A percentile compares a stretch with the other conserved stretches of the same genome.
Evolutionary conservation across 768 basidiomycete species (phyloP).

Genomic region (Collybia nuda): DNA sequence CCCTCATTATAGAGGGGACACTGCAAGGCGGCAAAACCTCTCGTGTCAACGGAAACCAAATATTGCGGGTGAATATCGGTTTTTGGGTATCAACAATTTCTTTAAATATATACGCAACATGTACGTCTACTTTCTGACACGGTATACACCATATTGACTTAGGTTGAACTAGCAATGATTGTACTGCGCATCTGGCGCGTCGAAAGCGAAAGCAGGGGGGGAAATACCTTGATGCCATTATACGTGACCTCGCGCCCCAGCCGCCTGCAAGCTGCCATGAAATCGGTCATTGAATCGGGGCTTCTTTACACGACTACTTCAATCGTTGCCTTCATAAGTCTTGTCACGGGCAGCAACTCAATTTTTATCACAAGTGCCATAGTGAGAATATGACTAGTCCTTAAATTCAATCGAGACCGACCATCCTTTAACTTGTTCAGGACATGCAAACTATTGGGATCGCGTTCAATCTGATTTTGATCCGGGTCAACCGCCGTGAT

Average conservation of each 20-base stretch:
- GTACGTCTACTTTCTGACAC: constrained; percentile 2
- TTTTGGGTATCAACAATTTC: constrained; percentile 13
- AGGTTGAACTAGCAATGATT: not conserved
- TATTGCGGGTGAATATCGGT: not conserved
- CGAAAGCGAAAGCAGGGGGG: not conserved
- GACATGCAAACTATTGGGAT: not conserved
- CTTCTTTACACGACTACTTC: not conserved
- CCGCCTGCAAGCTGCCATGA: not conserved
- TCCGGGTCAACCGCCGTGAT: not conserved
- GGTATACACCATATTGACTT: not conserved
- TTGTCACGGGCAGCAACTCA: not conserved
- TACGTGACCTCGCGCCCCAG: not conserved
- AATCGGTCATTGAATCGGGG: not conserved
- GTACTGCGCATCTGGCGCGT: constrained; percentile 1
- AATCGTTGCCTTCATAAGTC: not conserved
- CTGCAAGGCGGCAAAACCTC: no score
- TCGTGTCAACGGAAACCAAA: no score
- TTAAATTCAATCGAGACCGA: not conserved
- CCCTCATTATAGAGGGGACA: no score
- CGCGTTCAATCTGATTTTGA: constrained; percentile 1
- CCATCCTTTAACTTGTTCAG: not conserved
- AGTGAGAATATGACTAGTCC: not conserved
- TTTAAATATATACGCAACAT: constrained; percentile 14
- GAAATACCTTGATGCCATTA: not conserved
- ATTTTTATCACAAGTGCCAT: not conserved